Base-by-base conservation (phyloP, 306 rosid species). In the Cucurbita pepo region DNA sequence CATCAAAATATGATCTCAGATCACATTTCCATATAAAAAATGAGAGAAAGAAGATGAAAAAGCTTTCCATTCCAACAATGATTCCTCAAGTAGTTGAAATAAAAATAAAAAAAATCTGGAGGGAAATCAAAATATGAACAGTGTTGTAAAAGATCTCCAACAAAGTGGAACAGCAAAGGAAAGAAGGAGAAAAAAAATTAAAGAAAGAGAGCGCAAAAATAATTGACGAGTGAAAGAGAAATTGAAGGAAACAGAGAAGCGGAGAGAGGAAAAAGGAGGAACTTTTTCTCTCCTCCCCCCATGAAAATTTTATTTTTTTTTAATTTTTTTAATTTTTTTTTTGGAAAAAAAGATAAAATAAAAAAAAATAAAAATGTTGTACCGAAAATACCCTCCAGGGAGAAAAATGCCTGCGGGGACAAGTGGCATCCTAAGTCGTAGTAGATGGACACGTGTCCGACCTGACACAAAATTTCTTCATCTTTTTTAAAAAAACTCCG, bases 331-430 rank as follows among this genome's bases (percentile, higher is more conserved):
- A n/a, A n/a, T 48, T 48, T 48, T 48, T 50, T 14, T 21, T 21
- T 21, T 21, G 0, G n/a, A n/a, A n/a, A n/a, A n/a, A n/a, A n/a
- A n/a, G n/a, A n/a, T n/a, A n/a, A n/a, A n/a, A n/a, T n/a, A n/a
- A n/a, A n/a, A n/a, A n/a, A n/a, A n/a, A n/a, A 30, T 10, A 57
- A 57, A 21, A 57, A 4, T 57, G 4, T 13, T 14, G 78, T 13
- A 71, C 56, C 96, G 73, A 80, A 69, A 88, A 80, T 82, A 6
- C 81, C 97, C 95, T 69, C 30, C 21, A 36, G 15, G 81, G 21
- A 51, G 54, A 61, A 80, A 79, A 51, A 77, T 63, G 45, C 79
- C 54, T 65, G 74, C 75, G 37, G 69, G 30, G 84, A 75, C 93
- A 88, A 81, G 84, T 88, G 91, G 91, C 79, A 5, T 41, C 10